Conservation (phyloP, 2,329 filamentous ascomycete species). For the Geoglossum cookeanum region DNA sequence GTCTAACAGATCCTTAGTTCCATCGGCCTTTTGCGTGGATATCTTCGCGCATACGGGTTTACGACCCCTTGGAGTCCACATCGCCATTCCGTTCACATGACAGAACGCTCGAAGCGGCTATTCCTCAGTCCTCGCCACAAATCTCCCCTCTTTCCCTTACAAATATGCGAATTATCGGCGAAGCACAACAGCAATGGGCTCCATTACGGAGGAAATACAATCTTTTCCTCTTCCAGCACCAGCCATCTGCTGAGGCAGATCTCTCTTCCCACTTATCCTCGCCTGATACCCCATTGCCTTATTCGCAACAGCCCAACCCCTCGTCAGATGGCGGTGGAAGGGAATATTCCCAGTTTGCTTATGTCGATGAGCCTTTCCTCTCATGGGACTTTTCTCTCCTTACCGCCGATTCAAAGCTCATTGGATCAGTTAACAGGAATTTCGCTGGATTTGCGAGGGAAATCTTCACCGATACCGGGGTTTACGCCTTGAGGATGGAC, state of each 20-base stretch:
- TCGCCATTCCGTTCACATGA: conserved; percentile 20
- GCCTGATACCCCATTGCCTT: conserved; percentile 26
- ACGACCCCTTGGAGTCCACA: conserved; percentile 30
- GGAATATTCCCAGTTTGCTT: conserved; percentile 39
- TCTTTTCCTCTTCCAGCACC: conserved; percentile 36
- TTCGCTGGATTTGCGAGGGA: conserved; percentile 43
- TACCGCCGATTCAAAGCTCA: conserved; percentile 28
- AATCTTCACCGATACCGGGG: conserved; percentile 45
- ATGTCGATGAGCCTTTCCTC: conserved; percentile 41
- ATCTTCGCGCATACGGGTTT: conserved; percentile 37
- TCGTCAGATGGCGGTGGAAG: conserved; percentile 19
- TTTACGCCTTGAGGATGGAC: conserved; percentile 46
- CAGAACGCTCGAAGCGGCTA: conserved; percentile 25
- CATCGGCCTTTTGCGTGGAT: conserved; percentile 46
- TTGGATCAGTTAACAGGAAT: conserved; percentile 44
- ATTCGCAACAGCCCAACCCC: conserved; percentile 21
- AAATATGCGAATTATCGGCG: conserved; percentile 43
- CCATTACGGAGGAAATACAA: conserved; percentile 44
- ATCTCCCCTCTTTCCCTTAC: conserved; percentile 33
- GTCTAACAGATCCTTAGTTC: conserved; percentile 22
- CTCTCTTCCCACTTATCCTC: conserved; percentile 10
- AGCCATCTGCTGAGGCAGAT: conserved; percentile 17
- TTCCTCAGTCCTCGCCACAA: conserved; percentile 27
- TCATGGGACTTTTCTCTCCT: conserved; percentile 45
- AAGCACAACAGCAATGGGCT: conserved; percentile 45